Conservation (phyloP, 1,139 yeast genomes). For the Pichia sp. region DNA sequence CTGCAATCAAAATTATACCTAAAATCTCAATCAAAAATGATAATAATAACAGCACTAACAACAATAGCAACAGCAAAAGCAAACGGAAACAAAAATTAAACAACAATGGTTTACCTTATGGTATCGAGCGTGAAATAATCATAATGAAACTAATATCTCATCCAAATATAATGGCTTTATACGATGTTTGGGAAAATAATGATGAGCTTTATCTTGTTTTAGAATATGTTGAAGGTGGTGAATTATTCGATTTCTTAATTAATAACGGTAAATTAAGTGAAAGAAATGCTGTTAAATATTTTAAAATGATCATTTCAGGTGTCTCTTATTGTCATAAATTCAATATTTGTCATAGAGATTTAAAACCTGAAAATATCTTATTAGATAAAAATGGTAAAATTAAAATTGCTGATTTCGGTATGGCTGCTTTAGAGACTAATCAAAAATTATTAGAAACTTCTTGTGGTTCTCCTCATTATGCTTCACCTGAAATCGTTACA, state of each 20-base stretch:
- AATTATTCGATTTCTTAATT: slow-evolving; percentile 65
- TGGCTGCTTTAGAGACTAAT: slow-evolving; percentile 77
- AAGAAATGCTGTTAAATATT: slow-evolving; percentile 63
- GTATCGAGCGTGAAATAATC: slow-evolving; percentile 75
- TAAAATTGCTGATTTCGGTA: slow-evolving; percentile 79
- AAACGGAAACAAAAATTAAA: slow-evolving; percentile 11
- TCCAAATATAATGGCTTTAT: slow-evolving; percentile 65
- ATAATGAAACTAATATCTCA: slow-evolving; percentile 75
- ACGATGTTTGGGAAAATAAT: slow-evolving; percentile 81
- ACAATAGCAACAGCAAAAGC: slow-evolving; percentile 26
- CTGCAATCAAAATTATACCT: slow-evolving; percentile 77
- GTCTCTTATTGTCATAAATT: slow-evolving; percentile 79
- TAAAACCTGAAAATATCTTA: slow-evolving; percentile 70
- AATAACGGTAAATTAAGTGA: slow-evolving; percentile 79
- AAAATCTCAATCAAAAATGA: slow-evolving; percentile 34
- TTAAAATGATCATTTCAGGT: slow-evolving; percentile 67
- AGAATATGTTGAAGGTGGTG: slow-evolving; percentile 82
- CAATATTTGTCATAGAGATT: slow-evolving; percentile 75
- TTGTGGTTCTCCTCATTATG: slow-evolving; percentile 84
- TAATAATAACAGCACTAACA: neutral
- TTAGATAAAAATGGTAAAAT: slow-evolving; percentile 61
- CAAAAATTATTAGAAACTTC: slow-evolving; percentile 68
- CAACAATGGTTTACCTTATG: slow-evolving; percentile 54
- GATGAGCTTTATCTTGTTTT: slow-evolving; percentile 65
- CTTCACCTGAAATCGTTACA: slow-evolving; percentile 79